Conservation (phyloP, 441 rosid species). For the Brassica balearica region DNA sequence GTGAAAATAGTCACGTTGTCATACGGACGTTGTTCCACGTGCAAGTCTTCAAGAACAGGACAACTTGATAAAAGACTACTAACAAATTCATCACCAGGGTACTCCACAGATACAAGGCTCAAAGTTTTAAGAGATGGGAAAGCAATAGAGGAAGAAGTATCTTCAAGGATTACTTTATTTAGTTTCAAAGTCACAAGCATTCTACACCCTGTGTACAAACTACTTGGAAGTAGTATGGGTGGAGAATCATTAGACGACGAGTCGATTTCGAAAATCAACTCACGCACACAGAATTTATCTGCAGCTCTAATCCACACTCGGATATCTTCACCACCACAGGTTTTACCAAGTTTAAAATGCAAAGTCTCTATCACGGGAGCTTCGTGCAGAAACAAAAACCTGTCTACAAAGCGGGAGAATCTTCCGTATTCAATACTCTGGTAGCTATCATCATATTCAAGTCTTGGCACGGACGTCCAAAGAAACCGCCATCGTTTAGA, state of each 20-base stretch:
- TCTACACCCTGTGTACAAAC: not conserved
- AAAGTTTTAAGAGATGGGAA: not conserved
- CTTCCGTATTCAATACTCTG: not conserved
- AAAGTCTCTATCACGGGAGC: not conserved
- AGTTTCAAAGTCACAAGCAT: constrained; percentile 10
- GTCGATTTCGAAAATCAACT: not conserved
- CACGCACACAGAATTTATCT: not conserved
- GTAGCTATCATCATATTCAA: constrained; percentile 9
- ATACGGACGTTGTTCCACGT: not conserved
- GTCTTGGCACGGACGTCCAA: constrained; percentile 9
- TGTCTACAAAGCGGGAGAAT: constrained; percentile 11
- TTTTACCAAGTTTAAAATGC: not conserved
- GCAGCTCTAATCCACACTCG: constrained; percentile 22
- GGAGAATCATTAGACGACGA: not conserved
- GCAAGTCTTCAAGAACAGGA: constrained; percentile 11
- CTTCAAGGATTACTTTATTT: not conserved
- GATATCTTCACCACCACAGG: not conserved
- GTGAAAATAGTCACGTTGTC: constrained; percentile 7
- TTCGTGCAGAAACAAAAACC: not conserved
- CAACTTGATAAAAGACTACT: not conserved
- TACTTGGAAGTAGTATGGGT: not conserved
- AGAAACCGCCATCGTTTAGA: constrained; percentile 2
- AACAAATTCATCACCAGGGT: constrained; percentile 1
- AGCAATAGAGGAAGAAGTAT: not conserved
- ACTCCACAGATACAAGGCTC: constrained; percentile 9